Conservation (phyloP, 163 green algal genomes). For the Chlorella variabilis region DNA sequence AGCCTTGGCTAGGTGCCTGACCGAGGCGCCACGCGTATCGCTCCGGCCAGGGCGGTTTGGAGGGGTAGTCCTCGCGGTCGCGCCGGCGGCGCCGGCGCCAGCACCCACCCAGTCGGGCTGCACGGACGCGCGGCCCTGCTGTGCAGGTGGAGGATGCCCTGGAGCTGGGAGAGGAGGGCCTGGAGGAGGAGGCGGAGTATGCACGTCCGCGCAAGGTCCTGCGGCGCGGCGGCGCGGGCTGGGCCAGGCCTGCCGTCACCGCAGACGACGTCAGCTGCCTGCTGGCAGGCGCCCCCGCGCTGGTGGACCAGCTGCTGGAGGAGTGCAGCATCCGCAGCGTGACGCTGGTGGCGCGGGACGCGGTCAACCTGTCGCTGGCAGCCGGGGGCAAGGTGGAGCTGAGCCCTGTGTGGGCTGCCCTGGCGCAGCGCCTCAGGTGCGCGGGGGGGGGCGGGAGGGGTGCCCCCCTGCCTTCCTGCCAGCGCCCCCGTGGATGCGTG, state of each 20-base stretch:
- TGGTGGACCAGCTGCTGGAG: slow-evolving; percentile 16
- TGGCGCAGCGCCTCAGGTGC: not conserved
- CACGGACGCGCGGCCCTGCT: not conserved
- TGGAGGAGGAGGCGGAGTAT: too few species aligned
- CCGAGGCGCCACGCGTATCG: too few species aligned
- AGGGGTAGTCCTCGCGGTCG: too few species aligned
- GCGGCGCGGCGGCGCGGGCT: too few species aligned
- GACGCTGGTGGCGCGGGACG: slow-evolving; percentile 5
- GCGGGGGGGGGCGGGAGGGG: not conserved
- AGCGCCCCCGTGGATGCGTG: too few species aligned
- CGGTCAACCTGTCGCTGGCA: slow-evolving; percentile 13
- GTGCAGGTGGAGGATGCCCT: slow-evolving; percentile 2
- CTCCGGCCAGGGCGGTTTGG: too few species aligned
- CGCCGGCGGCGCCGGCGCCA: not conserved
- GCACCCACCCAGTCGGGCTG: too few species aligned
- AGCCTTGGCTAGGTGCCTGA: too few species aligned
- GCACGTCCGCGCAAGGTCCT: too few species aligned
- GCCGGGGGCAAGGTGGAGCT: not conserved
- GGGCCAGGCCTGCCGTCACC: too few species aligned
- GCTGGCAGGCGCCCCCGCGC: not conserved
- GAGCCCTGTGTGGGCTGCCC: slow-evolving; percentile 8
- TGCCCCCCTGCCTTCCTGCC: too few species aligned
- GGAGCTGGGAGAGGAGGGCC: not conserved
- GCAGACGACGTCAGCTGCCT: not conserved
- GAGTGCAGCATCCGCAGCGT: slow-evolving; percentile 12